These are phyloP conservation scores for Globisporangium echinulatum DNA, from an alignment of 352 stramenopile species.

Conservation along the genomic window DNA sequence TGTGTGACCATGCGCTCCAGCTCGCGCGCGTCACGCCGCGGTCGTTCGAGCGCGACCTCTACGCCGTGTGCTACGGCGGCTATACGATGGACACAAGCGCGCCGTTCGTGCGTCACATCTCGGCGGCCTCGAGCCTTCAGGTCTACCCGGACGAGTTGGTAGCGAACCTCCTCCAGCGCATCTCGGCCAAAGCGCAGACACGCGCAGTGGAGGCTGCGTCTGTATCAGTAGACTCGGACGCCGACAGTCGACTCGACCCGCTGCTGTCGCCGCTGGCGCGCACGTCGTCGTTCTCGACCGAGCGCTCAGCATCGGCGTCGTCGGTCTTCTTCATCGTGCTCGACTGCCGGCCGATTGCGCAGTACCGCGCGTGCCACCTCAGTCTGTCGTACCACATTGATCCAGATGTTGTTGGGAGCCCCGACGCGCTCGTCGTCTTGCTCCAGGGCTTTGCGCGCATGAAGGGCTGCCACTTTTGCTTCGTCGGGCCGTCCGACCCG, in stretches of 20 bases:
- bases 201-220: not conserved
- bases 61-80: constrained; percentile 76
- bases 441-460: constrained; percentile 79
- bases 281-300: constrained; percentile 27
- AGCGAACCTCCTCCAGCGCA: constrained; percentile 58
- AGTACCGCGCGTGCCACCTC: constrained; percentile 77
- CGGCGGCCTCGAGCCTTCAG: constrained; percentile 66
- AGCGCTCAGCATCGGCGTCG: constrained; percentile 26
- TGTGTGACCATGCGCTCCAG: constrained; percentile 45
- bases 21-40: constrained; percentile 61
- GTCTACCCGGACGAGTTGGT: constrained; percentile 83
- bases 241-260: constrained; percentile 21
- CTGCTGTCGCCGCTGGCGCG: constrained; percentile 21
- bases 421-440: constrained; percentile 64
- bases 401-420: constrained; percentile 60
- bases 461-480: constrained; percentile 89
- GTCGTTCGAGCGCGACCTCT: constrained; percentile 77
- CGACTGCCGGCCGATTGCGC: constrained; percentile 67
- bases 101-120: constrained; percentile 67
- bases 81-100: constrained; percentile 50
- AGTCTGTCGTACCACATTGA: constrained; percentile 86
- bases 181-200: constrained; percentile 13
- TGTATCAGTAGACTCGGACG: not conserved
- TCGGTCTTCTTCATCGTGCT: constrained; percentile 78
- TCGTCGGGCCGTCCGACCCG: constrained; percentile 59